A percentile compares a stretch with the other conserved stretches of the same genome.
phyloP scores from a whole-genome alignment of 352 stramenopile genomes.

The Peronospora farinosa region DNA sequence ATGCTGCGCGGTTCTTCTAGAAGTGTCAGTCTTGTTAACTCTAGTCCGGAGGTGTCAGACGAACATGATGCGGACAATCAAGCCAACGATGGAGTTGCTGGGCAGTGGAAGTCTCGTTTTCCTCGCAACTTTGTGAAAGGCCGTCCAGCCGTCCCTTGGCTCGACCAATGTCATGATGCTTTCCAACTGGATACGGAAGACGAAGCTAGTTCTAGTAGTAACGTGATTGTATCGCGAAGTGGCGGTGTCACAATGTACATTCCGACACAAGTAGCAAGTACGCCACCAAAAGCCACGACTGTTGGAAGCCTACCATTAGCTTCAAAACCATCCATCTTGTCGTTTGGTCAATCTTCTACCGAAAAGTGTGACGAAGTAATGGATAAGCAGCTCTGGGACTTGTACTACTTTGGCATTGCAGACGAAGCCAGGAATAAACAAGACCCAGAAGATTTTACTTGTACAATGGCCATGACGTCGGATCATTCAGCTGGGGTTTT shows the following conservation, averaged over 20 bases:
- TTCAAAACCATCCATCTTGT: slow-evolving; percentile 5
- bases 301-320: slow-evolving; percentile 5
- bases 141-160: slow-evolving; percentile 15
- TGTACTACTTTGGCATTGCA: slow-evolving; percentile 54
- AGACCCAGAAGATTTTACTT: slow-evolving; percentile 10
- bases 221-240: slow-evolving; percentile 36
- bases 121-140: slow-evolving; percentile 16
- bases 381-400: slow-evolving; percentile 53
- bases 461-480: slow-evolving; percentile 20
- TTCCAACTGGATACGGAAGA: slow-evolving; percentile 7
- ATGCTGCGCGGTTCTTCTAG: slow-evolving; percentile 3
- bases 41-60: slow-evolving; percentile 1
- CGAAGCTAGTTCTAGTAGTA: slow-evolving; percentile 3
- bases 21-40: background rate
- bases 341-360: slow-evolving; percentile 13
- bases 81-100: slow-evolving; percentile 9
- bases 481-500: slow-evolving; percentile 23
- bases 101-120: slow-evolving; percentile 21
- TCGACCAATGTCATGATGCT: slow-evolving; percentile 20
- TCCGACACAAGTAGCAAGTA: slow-evolving; percentile 21
- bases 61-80: slow-evolving; percentile 8
- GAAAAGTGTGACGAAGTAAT: slow-evolving; percentile 33
- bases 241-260: slow-evolving; percentile 52
- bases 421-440: slow-evolving; percentile 13
- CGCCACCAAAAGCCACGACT: slow-evolving; percentile 10